phyloP scores from a whole-genome alignment of 2,329 filamentous ascomycete species.

The Fusarium sp. region DNA sequence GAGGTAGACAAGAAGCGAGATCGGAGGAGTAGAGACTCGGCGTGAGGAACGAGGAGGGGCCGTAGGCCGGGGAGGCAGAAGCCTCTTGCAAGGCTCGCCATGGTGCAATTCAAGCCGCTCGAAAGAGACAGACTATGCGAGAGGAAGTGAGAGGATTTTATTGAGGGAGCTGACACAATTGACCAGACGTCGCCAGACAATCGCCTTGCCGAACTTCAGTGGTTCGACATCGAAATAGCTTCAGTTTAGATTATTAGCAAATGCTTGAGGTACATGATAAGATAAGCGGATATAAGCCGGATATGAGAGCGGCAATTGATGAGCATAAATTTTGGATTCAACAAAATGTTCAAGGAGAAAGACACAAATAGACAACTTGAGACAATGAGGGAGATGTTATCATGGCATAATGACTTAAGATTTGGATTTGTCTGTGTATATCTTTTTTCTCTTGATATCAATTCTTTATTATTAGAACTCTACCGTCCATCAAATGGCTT shows the following conservation, averaged over 20 bases:
- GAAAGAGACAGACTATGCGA: not conserved
- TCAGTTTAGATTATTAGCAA: not conserved
- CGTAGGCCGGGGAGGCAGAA: conserved; percentile 46
- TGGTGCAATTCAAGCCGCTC: conserved; percentile 10
- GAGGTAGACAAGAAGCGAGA: conserved; percentile 49
- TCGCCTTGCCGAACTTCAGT: not conserved
- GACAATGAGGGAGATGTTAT: not conserved
- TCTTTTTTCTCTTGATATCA: not conserved
- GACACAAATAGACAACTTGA: not conserved
- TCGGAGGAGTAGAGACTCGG: conserved; percentile 37
- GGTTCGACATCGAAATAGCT: conserved; percentile 2
- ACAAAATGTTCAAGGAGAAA: not conserved
- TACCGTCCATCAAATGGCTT: not conserved
- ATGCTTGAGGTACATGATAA: not conserved
- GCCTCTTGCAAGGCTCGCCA: conserved; percentile 50
- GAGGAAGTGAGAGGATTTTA: too few species aligned
- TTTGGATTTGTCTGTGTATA: not conserved
- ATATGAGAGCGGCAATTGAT: not conserved
- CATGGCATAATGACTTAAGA: not conserved
- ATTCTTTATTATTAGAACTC: not conserved
- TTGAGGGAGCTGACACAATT: not conserved
- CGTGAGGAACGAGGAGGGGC: conserved; percentile 39
- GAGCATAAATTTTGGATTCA: not conserved
- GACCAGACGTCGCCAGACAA: conserved; percentile 14
- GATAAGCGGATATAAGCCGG: conserved; percentile 2